Evolutionary conservation across 768 basidiomycete species (phyloP).

Genomic region (Rossbeevera mucosa): DNA sequence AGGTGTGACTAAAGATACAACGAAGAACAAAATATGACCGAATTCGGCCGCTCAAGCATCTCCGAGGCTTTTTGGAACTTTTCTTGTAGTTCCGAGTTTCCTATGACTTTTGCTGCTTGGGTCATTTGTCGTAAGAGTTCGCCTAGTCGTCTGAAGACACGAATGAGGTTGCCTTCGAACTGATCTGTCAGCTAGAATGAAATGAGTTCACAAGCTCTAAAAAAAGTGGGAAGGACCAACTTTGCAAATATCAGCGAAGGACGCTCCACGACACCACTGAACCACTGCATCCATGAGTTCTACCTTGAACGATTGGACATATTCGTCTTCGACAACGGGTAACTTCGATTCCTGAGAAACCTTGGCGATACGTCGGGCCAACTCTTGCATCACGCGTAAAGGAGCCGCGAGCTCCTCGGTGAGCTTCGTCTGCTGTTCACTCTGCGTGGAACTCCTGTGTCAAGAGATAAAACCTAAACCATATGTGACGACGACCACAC

Average conservation of each 20-base stretch:
- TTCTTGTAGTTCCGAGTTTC: slow-evolving; percentile 87
- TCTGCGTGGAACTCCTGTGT: slow-evolving; percentile 40
- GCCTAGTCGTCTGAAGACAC: slow-evolving; percentile 90
- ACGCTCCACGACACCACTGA: slow-evolving; percentile 97
- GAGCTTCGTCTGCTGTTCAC: slow-evolving; percentile 78
- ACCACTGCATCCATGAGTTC: slow-evolving; percentile 98
- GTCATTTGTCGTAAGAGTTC: slow-evolving; percentile 97
- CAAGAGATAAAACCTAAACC: not conserved
- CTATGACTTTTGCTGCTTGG: slow-evolving; percentile 92
- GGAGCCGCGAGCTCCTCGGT: slow-evolving; percentile 94
- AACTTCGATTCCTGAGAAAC: slow-evolving; percentile 94
- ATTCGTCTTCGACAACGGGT: slow-evolving; percentile 85
- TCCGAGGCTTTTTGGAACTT: slow-evolving; percentile 91
- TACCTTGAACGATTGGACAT: slow-evolving; percentile 95
- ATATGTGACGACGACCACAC: slow-evolving; percentile 35
- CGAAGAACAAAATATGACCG: slow-evolving; percentile 88
- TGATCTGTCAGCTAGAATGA: slow-evolving; percentile 77
- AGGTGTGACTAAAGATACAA: slow-evolving; percentile 57
- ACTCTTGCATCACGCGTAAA: slow-evolving; percentile 91
- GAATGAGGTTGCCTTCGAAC: slow-evolving; percentile 95
- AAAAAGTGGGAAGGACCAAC: slow-evolving; percentile 35
- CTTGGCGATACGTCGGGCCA: slow-evolving; percentile 92
- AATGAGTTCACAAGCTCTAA: not conserved
- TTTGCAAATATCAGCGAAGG: slow-evolving; percentile 95
- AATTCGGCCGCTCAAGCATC: slow-evolving; percentile 91